These are phyloP conservation scores for Elsinoe fawcettii DNA, from an alignment of 2,329 filamentous ascomycete genomes.

Conservation along the genomic window DNA sequence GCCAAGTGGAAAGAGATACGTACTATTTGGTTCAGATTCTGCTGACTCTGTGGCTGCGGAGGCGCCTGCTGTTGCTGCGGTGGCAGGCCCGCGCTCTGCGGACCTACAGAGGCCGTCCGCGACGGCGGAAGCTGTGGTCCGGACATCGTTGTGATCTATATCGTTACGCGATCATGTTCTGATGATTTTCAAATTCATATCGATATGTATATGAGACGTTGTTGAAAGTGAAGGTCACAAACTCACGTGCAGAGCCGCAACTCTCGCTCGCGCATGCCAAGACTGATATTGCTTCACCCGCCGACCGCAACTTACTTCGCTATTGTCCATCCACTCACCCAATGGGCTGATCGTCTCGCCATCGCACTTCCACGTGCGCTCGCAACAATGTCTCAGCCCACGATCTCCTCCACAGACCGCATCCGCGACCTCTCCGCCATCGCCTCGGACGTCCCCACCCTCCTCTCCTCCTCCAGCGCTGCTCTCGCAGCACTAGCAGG, in stretches of 20 bases:
- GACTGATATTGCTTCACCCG: not conserved
- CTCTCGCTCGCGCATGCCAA: conserved; percentile 4
- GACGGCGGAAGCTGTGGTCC: conserved; percentile 29
- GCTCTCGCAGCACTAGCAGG: conserved; percentile 58
- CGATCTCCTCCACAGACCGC: conserved; percentile 62
- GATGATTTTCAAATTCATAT: not conserved
- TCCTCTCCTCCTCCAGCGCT: conserved; percentile 53
- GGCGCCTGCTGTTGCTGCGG: conserved; percentile 41
- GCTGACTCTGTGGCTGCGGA: conserved; percentile 60
- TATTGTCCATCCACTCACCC: not conserved
- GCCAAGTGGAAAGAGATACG: conserved; percentile 38
- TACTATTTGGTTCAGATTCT: conserved; percentile 94
- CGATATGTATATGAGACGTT: not conserved
- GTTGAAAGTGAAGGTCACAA: not conserved
- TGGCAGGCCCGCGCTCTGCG: conserved; percentile 35
- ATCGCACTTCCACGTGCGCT: not conserved
- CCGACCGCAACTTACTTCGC: not conserved
- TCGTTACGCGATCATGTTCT: conserved; percentile 8
- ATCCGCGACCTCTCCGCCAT: conserved; percentile 74
- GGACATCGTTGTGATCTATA: conserved; percentile 25
- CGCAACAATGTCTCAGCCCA: conserved; percentile 23
- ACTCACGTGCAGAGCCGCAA: conserved; percentile 2
- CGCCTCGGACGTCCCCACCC: conserved; percentile 52
- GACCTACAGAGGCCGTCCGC: conserved; percentile 31
- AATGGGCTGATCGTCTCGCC: conserved; percentile 17